phyloP scores from a whole-genome alignment of 2,329 filamentous ascomycete species.

The Uncinocarpus reesii region DNA sequence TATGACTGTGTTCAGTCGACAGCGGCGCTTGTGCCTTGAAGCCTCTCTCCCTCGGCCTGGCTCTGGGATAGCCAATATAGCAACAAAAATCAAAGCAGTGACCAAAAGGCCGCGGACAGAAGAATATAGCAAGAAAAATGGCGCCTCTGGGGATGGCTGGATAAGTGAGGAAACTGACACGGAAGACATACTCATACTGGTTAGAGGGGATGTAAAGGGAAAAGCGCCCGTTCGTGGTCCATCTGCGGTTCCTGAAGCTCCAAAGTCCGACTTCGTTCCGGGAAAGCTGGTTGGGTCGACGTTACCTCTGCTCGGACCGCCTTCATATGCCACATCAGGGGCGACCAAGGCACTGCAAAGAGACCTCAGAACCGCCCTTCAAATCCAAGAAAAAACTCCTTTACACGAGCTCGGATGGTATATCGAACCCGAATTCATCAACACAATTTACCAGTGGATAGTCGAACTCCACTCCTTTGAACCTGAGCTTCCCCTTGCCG shows the following conservation, averaged over 20 bases:
- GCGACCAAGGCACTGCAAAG: conserved; percentile 55
- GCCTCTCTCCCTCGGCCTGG: conserved; percentile 16
- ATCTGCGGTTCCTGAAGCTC: not conserved
- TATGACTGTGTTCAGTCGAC: conserved; percentile 41
- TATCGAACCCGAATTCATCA: conserved; percentile 55
- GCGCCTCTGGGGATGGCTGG: not conserved
- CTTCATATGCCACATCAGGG: conserved; percentile 51
- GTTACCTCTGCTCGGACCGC: conserved; percentile 55
- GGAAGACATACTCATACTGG: conserved; percentile 38
- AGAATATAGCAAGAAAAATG: not conserved
- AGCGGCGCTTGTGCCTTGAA: conserved; percentile 26
- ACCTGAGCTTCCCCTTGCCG: conserved; percentile 53
- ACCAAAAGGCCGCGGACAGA: not conserved
- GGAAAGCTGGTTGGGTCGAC: conserved; percentile 52
- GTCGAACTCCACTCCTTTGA: conserved; percentile 82
- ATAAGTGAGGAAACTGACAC: conserved; percentile 40
- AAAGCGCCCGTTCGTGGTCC: conserved; percentile 4
- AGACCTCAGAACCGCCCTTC: conserved; percentile 55
- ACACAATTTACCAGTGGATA: conserved; percentile 83
- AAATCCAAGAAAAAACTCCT: conserved; percentile 51
- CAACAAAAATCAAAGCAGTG: not conserved
- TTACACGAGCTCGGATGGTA: conserved; percentile 71
- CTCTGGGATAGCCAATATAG: not conserved
- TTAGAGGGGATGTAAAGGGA: conserved; percentile 12
- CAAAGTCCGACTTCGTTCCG: conserved; percentile 54